Percentiles rank a stretch among this genome's conserved stretches.
Conservation (phyloP, 2,329 filamentous ascomycete genomes). For the Parascedosporium putredinis region DNA sequence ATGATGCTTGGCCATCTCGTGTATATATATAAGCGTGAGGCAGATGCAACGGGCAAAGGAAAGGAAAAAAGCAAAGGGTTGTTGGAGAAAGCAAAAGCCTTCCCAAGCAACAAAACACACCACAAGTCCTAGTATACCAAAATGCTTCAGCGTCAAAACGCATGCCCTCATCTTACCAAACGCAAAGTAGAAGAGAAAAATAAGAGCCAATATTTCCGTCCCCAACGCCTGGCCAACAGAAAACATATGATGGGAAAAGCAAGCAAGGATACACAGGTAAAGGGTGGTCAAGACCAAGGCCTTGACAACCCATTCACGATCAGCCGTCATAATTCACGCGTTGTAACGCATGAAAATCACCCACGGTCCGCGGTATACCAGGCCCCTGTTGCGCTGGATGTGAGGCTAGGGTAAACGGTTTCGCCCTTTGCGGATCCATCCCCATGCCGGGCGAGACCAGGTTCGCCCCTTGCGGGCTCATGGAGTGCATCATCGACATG, state of each 20-base stretch:
- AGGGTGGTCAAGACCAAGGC: too few species aligned
- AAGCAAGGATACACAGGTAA: background rate
- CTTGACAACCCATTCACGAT: too few species aligned
- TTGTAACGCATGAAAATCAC: slow-evolving; percentile 40
- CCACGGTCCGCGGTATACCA: slow-evolving; percentile 29
- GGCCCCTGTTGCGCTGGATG: slow-evolving; percentile 25
- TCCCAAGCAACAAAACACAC: too few species aligned
- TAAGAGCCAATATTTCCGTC: too few species aligned
- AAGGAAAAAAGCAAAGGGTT: background rate
- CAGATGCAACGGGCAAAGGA: background rate
- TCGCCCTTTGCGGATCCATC: slow-evolving; percentile 15
- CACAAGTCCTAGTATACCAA: background rate
- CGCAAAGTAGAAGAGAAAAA: too few species aligned
- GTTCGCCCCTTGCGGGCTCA: slow-evolving; percentile 11
- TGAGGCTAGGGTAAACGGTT: slow-evolving; percentile 16
- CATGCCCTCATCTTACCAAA: background rate
- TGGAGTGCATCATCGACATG: slow-evolving; percentile 11
- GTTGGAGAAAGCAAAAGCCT: background rate
- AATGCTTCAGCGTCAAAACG: background rate
- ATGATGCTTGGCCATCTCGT: too few species aligned
- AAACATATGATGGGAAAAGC: background rate
- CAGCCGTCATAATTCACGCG: slow-evolving; percentile 29
- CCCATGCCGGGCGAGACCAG: slow-evolving; percentile 13
- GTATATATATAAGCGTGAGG: too few species aligned
- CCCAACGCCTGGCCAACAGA: background rate